Percentiles rank a stretch among this genome's conserved stretches.
These are phyloP conservation scores for Ricinus communis DNA, from an alignment of 345 rosid species.

Conservation along the genomic window DNA sequence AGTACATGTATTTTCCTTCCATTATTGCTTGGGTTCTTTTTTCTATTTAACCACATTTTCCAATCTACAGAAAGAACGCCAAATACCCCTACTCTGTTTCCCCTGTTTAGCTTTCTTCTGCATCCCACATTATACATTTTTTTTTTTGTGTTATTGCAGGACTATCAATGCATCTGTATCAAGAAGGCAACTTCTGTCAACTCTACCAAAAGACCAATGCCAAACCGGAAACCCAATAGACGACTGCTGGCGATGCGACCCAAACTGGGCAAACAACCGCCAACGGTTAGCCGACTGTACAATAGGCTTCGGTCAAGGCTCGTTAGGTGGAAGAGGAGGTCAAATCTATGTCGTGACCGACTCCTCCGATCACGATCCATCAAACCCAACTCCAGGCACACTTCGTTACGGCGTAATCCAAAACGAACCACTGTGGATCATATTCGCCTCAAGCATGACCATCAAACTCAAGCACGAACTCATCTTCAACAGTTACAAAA, in stretches of 20 bases:
- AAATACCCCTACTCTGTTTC: neutral
- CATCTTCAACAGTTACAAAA: constrained; percentile 75
- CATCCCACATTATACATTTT: neutral
- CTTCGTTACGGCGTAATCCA: constrained; percentile 90
- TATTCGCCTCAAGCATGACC: constrained; percentile 65
- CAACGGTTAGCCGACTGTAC: constrained; percentile 73
- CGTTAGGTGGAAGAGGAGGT: constrained; percentile 82
- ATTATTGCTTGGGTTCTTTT: too few species aligned
- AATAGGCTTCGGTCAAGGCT: constrained; percentile 72
- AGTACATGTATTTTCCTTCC: too few species aligned
- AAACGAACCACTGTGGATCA: constrained; percentile 79
- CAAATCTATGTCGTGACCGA: constrained; percentile 83
- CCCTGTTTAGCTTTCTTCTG: neutral
- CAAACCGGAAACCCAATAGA: constrained; percentile 78
- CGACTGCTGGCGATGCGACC: constrained; percentile 86
- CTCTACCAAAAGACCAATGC: constrained; percentile 33
- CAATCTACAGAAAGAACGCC: too few species aligned
- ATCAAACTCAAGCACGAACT: constrained; percentile 84
- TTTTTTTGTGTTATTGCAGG: too few species aligned
- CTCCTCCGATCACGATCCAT: constrained; percentile 74
- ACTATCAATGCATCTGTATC: constrained; percentile 36
- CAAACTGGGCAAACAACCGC: constrained; percentile 65
- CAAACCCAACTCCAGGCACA: constrained; percentile 85
- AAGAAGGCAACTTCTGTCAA: constrained; percentile 24
- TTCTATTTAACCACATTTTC: too few species aligned